Base-by-base conservation (phyloP, 495 filamentous ascomycete species). In the Penicillium cataractarum region DNA sequence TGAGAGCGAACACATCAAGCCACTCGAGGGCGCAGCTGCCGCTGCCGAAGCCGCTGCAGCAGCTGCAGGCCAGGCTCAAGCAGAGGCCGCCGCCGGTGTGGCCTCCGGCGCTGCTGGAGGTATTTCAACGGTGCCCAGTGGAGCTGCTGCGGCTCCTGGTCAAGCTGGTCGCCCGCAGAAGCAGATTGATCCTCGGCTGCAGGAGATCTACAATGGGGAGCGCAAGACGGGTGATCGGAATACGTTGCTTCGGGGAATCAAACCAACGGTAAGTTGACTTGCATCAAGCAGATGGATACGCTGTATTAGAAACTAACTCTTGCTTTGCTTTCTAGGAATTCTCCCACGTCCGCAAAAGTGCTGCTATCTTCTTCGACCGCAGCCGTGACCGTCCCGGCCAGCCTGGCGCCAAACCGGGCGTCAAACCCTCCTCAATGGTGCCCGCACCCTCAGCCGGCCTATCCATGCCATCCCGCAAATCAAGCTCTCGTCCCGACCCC, bases 211-310 rank as follows among this genome's bases (percentile, higher is more conserved):
- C 73, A 89, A 89, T 63, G 89, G 89, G 10, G 95, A 99, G 78
- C 82, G 95, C 39, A 89, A 87, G 72, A 92, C 95, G 84, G 92
- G 92, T 10, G 95, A 99, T 74, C 86, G 92, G 33, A 98, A 99
- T 76, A 93, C 83, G 37, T 83, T 94, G 31, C 80, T 99, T 56
- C 80, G 92, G 46, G 95, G 95, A 2, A 90, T 92, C 65, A 98
- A 97, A 71, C 90, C 92, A 35, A 94, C 90, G 31, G 93, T 96
- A 81, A 70, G 89, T 79, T 6, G 44, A 57, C 2, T 59, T 10
- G 6, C n/a, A 8, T 24, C 1, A n/a, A 21, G 21, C 4, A 27
- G 4, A 17, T 19, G 49, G 49, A 49, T 21, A 24, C n/a, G n/a
- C n/a, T n/a, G n/a, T n/a, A n/a, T n/a, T 2, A 13, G 46, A 17